Percentiles rank a stretch among this genome's conserved stretches.
These are phyloP conservation scores for Leishmania gerbilli DNA, from an alignment of 208 protist species.

Conservation along the genomic window DNA sequence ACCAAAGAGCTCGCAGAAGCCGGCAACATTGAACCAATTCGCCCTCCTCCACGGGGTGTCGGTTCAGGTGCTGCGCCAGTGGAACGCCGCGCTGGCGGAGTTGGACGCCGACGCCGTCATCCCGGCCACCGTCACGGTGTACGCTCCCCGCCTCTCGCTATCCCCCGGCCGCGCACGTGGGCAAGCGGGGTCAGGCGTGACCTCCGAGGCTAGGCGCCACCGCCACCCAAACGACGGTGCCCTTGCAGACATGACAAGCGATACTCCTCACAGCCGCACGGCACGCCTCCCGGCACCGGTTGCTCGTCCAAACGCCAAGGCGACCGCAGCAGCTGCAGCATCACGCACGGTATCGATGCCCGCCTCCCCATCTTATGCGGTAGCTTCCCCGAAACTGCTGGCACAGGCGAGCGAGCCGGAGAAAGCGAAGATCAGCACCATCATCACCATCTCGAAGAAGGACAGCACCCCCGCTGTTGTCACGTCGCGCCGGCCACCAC, in stretches of 20 bases:
- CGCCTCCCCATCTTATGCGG: neutral
- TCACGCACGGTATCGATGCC: neutral
- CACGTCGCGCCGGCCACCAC: neutral
- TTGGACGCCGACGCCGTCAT: slow-evolving; percentile 32
- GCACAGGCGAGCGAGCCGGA: neutral
- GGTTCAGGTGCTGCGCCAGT: slow-evolving; percentile 22
- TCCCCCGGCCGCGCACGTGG: neutral
- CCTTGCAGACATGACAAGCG: neutral
- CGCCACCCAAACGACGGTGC: neutral
- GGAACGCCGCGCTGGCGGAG: slow-evolving; percentile 42
- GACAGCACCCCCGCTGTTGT: neutral
- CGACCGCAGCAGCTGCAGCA: neutral
- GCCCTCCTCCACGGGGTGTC: slow-evolving; percentile 40
- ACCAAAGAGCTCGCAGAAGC: neutral
- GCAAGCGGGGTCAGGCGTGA: neutral
- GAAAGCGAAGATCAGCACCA: slow-evolving; percentile 1
- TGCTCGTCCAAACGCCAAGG: neutral
- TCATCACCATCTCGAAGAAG: neutral
- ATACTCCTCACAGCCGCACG: neutral
- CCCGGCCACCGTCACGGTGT: slow-evolving; percentile 11
- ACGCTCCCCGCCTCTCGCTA: slow-evolving; percentile 2
- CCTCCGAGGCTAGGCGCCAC: neutral
- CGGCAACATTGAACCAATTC: slow-evolving; percentile 41
- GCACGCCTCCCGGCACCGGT: neutral
- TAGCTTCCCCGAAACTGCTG: neutral